A percentile compares a stretch with the other conserved stretches of the same genome.
Evolutionary conservation across 2,329 filamentous ascomycete species (phyloP).

Genomic region (Penicillium italicum): DNA sequence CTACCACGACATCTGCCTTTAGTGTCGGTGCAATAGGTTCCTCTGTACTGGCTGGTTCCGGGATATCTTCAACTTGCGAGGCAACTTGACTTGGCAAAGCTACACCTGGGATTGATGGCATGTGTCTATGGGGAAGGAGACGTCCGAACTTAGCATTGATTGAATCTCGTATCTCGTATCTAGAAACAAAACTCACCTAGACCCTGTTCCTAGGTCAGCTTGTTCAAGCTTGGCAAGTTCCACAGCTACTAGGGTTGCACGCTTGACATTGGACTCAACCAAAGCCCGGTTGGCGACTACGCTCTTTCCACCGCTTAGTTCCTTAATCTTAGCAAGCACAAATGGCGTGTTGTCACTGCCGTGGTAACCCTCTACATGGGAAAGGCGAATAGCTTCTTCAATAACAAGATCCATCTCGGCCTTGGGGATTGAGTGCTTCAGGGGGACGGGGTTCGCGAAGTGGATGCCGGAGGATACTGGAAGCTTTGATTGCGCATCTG

Average conservation of each 20-base stretch:
- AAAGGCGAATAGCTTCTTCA: conserved; percentile 63
- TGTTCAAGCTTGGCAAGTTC: conserved; percentile 56
- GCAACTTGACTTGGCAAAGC: conserved; percentile 21
- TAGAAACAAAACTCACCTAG: conserved; percentile 40
- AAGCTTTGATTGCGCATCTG: conserved; percentile 68
- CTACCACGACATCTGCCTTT: conserved; percentile 70
- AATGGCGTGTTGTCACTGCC: conserved; percentile 83
- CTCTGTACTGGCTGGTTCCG: conserved; percentile 3
- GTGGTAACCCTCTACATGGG: conserved; percentile 60
- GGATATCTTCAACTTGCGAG: background rate
- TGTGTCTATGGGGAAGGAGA: conserved; percentile 34
- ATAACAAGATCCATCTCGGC: conserved; percentile 68
- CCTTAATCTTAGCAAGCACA: conserved; percentile 72
- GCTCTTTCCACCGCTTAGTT: conserved; percentile 69
- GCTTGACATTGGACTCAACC: conserved; percentile 63
- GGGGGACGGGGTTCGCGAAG: conserved; percentile 85
- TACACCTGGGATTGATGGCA: conserved; percentile 32
- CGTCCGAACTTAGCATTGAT: conserved; percentile 35
- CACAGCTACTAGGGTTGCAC: conserved; percentile 62
- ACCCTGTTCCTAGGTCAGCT: conserved; percentile 22
- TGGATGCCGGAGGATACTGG: conserved; percentile 73
- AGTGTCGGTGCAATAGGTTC: conserved; percentile 2
- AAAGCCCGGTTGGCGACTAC: conserved; percentile 70
- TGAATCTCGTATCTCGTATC: conserved; percentile 22
- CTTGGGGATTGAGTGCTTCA: conserved; percentile 65